Evolutionary conservation across 1,284 basidiomycete species (phyloP), one percentile per base, ranked within the genome.

Genomic region (Spongispora temasekensis): DNA sequence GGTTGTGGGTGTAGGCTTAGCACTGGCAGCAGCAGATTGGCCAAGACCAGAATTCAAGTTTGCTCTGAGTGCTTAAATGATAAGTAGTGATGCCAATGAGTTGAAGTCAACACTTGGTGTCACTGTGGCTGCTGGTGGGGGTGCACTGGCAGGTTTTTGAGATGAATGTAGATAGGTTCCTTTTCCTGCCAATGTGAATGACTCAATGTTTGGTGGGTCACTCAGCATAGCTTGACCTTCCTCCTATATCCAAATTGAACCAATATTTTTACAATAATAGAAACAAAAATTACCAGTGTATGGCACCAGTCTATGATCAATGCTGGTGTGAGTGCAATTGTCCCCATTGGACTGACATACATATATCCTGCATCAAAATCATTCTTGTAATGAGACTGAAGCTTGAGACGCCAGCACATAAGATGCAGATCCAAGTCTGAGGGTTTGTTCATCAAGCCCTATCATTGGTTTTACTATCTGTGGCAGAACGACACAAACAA

Each of bases 51-150:
- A 57, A n/a, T n/a, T 42, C 15, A 37, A 37, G 31, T 60, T 59
- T 0, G 25, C 31, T 32, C 31, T 31, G 17, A 63, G 37, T 5
- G 32, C 54, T 19, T 59, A 51, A 2, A 65, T 51, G 2, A 65
- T 42, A 15, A 65, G 37, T 31, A 55, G 25, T 12, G 5, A 55
- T 17, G 15, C 28, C 28, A 55, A 42, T 42, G n/a, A 55, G 23
- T 55, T 55, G 30, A 55, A 2, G 4, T 55, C 5, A 1, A 55
- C 10, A 19, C 4, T 44, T 2, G 2, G 30, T 8, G 12, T 7
- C n/a, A 23, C 54, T 21, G 13, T n/a, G n/a, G n/a, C n/a, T n/a
- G 44, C 19, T 28, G 25, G 21, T n/a, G 25, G n/a, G 19, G 30
- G 3, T 8, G 40, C 12, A 12, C 31, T 32, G 31, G 31, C 31